Evolutionary conservation across 352 stramenopile genomes (phyloP), one percentile per base, ranked within the genome.

Genomic region (Phytophthora lateralis): DNA sequence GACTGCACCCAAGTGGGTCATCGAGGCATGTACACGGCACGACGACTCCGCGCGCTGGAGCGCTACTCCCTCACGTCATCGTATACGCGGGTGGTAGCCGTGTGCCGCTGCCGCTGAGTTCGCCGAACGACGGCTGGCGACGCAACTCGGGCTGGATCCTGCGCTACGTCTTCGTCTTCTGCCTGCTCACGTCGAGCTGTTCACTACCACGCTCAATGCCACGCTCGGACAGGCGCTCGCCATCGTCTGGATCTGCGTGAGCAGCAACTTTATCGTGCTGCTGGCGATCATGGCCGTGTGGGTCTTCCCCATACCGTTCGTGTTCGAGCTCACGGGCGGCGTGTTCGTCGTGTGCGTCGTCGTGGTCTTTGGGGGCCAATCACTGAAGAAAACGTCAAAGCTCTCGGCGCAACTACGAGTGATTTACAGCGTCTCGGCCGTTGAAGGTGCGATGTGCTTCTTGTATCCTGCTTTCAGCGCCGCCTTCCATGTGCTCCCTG

Each of bases 251-350:
- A 51, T 62, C 24, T 50, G 34, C 20, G 43, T 66, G 9, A 56
- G 51, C 37, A 57, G 47, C 14, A 69, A 73, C 21, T 55, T 74
- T 32, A 58, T 63, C 5, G 56, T 71, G 15, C 20, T 74, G 12
- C 12, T 71, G 21, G 14, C 29, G 0, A 59, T 71, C 29, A 67
- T 66, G 17, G 54, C 34, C 12, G 27, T 47, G 3, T 74, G 66
- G 66, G 50, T 51, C 11, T 71, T 71, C 18, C 61, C 66, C 3
- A 56, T 71, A 11, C 61, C 66, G 12, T 74, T 74, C 11, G 62
- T 71, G 3, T 74, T 74, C 15, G 45, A 55, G 11, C 55, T 74
- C 18, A 67, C 66, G 6, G 50, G 44, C 3, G 59, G 64, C 4
- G 43, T 66, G 2, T 57, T 72, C 6, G 20, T 73, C 4, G 20